These are phyloP conservation scores for Amylocarpus encephaloides DNA, from an alignment of 2,329 filamentous ascomycete species.

Conservation along the genomic window DNA sequence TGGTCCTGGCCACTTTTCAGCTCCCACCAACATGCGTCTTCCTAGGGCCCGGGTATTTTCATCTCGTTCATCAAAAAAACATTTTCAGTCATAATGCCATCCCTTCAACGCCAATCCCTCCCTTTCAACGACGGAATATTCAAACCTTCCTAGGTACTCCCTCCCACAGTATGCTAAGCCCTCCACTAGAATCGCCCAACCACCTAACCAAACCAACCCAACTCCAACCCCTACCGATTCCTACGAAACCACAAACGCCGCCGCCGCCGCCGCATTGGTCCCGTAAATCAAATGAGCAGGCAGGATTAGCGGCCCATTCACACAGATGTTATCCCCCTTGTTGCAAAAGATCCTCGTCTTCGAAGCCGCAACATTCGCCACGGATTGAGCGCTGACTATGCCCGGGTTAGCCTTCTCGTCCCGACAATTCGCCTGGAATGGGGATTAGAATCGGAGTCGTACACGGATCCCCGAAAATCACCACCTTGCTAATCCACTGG, in stretches of 20 bases:
- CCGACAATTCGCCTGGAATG: not conserved
- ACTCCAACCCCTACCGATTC: not conserved
- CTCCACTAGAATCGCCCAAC: not conserved
- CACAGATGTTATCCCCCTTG: slow-evolving; percentile 44
- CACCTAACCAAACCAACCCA: not conserved
- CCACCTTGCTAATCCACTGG: slow-evolving; percentile 34
- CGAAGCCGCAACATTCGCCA: slow-evolving; percentile 21
- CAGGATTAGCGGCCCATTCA: slow-evolving; percentile 37
- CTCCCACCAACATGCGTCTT: too few species aligned
- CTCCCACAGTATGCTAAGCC: not conserved
- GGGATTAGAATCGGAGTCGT: slow-evolving; percentile 21
- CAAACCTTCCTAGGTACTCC: too few species aligned
- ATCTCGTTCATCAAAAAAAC: too few species aligned
- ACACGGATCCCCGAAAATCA: slow-evolving; percentile 39
- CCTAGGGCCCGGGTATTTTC: too few species aligned
- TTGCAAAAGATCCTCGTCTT: slow-evolving; percentile 42
- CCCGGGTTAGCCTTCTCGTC: not conserved
- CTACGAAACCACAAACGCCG: slow-evolving; percentile 30
- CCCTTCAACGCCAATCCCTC: too few species aligned
- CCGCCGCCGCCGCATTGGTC: slow-evolving; percentile 32
- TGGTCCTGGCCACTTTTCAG: too few species aligned
- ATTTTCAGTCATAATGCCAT: too few species aligned
- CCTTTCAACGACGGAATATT: too few species aligned
- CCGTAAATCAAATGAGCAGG: slow-evolving; percentile 38
- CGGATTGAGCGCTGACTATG: slow-evolving; percentile 18